Base-by-base conservation (phyloP, 1,139 yeast species). In the Candida glucosophila region DNA sequence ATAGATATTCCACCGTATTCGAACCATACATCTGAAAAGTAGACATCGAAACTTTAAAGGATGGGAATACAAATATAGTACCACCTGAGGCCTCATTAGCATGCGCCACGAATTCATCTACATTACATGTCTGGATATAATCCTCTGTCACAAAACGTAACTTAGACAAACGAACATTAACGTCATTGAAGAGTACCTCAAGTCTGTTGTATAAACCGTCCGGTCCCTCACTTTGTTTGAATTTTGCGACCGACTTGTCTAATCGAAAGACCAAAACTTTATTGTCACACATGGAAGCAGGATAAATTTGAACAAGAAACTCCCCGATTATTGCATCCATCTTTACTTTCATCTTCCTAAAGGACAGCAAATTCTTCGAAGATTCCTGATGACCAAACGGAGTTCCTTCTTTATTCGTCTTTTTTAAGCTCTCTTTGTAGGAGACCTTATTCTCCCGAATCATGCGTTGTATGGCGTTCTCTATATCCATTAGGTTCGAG, bases 21-120 rank as follows among this genome's bases (percentile, higher is more conserved):
- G 64, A 57, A 8, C 59, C 51, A 24, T 53, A 50, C 26, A 56
- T 52, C 40, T 82, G 88, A 59, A 73, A 72, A 0, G 92, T 77
- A 27, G 74, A 68, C 96, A 88, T 88, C 4, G 72, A 58, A 15
- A 88, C 71, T 31, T 62, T 63, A 37, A 86, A 67, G 5, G 83
- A 72, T 0, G 97, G 97, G 44, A 86, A 77, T 6, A 72, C 70
- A 33, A 86, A 73, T 20, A 88, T 81, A 2, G 72, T 67, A 11
- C 95, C 96, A 2, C 96, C 96, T 21, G 59, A 58, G 0, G 92
- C 80, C 18, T 65, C 62, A 10, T 58, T 52, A 1, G 90, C 77
- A 39, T 67, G 58, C 7, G 50, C 41, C 23, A 74, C 64, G 49
- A 78, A 83, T 18, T 70, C 70, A 4, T 57, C 61, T 17, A 81